Conservation (phyloP, 805 yeast species). For the Pichia thaimueangensis region DNA sequence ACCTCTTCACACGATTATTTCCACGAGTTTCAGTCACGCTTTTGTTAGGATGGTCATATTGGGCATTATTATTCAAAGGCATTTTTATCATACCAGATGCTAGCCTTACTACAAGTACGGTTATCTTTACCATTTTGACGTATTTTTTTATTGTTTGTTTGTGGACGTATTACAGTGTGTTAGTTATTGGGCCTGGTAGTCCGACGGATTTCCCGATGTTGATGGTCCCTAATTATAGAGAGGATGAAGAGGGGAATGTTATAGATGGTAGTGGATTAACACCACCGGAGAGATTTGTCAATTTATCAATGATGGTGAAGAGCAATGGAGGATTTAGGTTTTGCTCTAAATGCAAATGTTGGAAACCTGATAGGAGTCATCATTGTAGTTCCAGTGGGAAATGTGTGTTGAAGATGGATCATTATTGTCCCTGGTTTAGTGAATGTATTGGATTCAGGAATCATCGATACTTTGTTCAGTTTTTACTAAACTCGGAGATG, state of each 20-base stretch:
- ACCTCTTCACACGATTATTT: conserved; percentile 38
- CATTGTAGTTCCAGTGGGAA: conserved; percentile 46
- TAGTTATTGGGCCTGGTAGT: conserved; percentile 56
- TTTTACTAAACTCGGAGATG: conserved; percentile 47
- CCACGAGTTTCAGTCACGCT: conserved; percentile 43
- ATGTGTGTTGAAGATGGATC: conserved; percentile 51
- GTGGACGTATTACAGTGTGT: conserved; percentile 47
- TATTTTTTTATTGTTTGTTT: conserved; percentile 28
- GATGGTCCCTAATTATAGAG: conserved; percentile 14
- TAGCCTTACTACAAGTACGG: conserved; percentile 16
- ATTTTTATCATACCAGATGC: conserved; percentile 17
- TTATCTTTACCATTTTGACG: conserved; percentile 9
- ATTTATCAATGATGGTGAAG: conserved; percentile 39
- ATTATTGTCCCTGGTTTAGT: conserved; percentile 86
- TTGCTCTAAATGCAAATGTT: conserved; percentile 45
- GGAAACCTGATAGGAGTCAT: conserved; percentile 58
- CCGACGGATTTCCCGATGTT: conserved; percentile 52
- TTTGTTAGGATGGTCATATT: conserved; percentile 43
- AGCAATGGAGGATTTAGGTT: conserved; percentile 60
- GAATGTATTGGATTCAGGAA: conserved; percentile 78
- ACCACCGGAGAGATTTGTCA: conserved; percentile 38
- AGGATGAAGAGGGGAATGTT: conserved; percentile 13
- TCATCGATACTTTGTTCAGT: conserved; percentile 75
- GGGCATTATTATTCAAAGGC: conserved; percentile 30
- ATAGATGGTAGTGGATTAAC: background rate